Base-by-base conservation (phyloP, 2,329 filamentous ascomycete species). In the Plenodomus tracheiphilus region DNA sequence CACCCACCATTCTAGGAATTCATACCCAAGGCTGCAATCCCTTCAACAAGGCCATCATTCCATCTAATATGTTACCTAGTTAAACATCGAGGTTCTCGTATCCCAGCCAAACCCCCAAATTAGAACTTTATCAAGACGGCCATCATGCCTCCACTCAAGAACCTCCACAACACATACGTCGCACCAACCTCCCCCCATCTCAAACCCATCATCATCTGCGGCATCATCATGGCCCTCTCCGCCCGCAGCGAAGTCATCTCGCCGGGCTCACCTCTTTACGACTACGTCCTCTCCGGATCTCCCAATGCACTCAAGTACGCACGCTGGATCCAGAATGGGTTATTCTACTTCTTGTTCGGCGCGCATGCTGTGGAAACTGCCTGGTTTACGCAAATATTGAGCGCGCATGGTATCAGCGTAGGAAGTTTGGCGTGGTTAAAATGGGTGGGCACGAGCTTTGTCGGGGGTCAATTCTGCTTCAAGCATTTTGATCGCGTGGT, bases 401-500 rank as follows among this genome's bases (percentile, higher is more conserved):
- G 38, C 0, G 47, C 47, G 20, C 55, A 61, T 34, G 58, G 64
- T 0, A 49, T 66, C 1, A 41, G 50, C n/a, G 38, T 56, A 1
- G 11, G 42, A 11, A 62, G 60, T 28, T 17, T 30, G 2, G 47
- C 52, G 10, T 64, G 64, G 61, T 58, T 43, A 38, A 58, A 64
- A 43, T 64, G 62, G 62, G 52, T 65, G 19, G 59, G 37, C 1
- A 65, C 61, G 19, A 63, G 64, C 42, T 66, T 61, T 39, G 45
- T 64, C 2, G 61, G 62, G 0, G 61, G 64, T 1, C 49, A 57
- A 43, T 64, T 56, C 39, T 58, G 55, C 34, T 62, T 56, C 15
- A 46, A 57, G 38, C 58, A 64, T 47, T 62, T 65, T 42, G 61
- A 64, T 37, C 22, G 42, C 17, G 41, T 59, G 19, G 59, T 59